These are phyloP conservation scores for Citrus trifoliata DNA, from an alignment of 345 rosid genomes.

Conservation along the genomic window DNA sequence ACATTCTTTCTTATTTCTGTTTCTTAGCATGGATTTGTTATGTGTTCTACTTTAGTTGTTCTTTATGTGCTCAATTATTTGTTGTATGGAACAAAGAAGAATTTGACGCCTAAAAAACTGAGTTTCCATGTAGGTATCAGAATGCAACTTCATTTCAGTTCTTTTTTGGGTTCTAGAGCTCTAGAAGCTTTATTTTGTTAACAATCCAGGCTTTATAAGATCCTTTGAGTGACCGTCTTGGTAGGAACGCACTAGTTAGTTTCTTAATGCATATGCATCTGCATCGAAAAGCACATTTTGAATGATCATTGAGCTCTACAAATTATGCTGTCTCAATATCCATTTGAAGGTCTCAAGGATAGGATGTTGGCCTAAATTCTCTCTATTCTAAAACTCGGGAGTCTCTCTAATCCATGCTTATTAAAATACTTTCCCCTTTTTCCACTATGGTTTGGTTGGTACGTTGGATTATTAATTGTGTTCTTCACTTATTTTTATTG, in stretches of 20 bases:
- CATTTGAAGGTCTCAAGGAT: neutral
- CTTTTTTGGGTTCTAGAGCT: neutral
- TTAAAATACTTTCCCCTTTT: slow-evolving; percentile 5
- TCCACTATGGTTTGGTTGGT: slow-evolving; percentile 10
- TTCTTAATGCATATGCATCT: neutral
- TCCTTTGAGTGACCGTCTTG: neutral
- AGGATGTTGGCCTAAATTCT: slow-evolving; percentile 13
- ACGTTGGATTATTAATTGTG: slow-evolving; percentile 4
- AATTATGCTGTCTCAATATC: neutral
- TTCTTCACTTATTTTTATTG: neutral
- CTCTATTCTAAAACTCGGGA: neutral
- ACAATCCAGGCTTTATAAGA: neutral
- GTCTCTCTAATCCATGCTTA: neutral
- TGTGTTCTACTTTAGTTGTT: slow-evolving; percentile 9
- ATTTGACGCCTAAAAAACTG: slow-evolving; percentile 6
- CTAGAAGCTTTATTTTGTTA: neutral
- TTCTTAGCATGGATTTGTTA: slow-evolving; percentile 12
- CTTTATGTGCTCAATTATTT: slow-evolving; percentile 15
- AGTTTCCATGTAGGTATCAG: neutral
- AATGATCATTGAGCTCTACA: neutral
- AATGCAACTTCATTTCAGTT: neutral
- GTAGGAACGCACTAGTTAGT: neutral
- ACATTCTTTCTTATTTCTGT: slow-evolving; percentile 22
- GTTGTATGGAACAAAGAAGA: slow-evolving; percentile 22
- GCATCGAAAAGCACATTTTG: neutral